These are phyloP conservation scores for Phytophthora nicotianae DNA, from an alignment of 352 stramenopile species.

Conservation along the genomic window DNA sequence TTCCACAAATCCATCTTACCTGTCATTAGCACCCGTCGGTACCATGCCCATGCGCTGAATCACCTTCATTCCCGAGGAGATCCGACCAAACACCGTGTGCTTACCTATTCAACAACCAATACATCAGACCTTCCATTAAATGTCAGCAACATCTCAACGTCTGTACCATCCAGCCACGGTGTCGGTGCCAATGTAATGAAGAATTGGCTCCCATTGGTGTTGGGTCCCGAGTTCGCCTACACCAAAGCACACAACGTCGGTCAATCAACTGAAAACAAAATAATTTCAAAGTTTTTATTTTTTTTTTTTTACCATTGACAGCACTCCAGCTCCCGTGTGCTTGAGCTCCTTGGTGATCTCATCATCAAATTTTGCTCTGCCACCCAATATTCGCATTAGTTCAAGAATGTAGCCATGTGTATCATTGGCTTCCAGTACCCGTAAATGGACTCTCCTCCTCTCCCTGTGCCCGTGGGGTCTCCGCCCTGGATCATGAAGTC, in stretches of 20 bases:
- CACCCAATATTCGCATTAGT: slow-evolving; percentile 7
- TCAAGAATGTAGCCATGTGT: slow-evolving; percentile 5
- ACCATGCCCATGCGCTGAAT: slow-evolving; percentile 92
- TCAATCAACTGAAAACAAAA: not conserved
- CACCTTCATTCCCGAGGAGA: slow-evolving; percentile 93
- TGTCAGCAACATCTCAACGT: not conserved
- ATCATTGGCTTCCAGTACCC: slow-evolving; percentile 48
- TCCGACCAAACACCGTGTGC: slow-evolving; percentile 94
- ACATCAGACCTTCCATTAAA: slow-evolving; percentile 7
- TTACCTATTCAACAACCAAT: slow-evolving; percentile 65
- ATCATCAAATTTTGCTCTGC: slow-evolving; percentile 93
- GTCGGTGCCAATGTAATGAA: slow-evolving; percentile 94
- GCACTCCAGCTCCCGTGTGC: slow-evolving; percentile 92
- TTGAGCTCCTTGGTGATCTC: slow-evolving; percentile 93
- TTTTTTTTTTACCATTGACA: slow-evolving; percentile 76
- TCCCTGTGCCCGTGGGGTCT: slow-evolving; percentile 93
- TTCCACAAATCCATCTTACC: slow-evolving; percentile 36
- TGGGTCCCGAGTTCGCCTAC: slow-evolving; percentile 89
- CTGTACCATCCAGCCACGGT: slow-evolving; percentile 91
- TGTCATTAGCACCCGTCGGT: slow-evolving; percentile 87
- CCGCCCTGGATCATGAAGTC: slow-evolving; percentile 98
- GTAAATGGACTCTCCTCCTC: slow-evolving; percentile 93
- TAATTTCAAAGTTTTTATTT: not conserved
- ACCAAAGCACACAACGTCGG: slow-evolving; percentile 1
- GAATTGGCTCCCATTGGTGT: slow-evolving; percentile 95